Percentiles rank a stretch among this genome's conserved stretches.
Evolutionary conservation across 768 basidiomycete species (phyloP).

Genomic region (Pilatotrama ljubarskyi): DNA sequence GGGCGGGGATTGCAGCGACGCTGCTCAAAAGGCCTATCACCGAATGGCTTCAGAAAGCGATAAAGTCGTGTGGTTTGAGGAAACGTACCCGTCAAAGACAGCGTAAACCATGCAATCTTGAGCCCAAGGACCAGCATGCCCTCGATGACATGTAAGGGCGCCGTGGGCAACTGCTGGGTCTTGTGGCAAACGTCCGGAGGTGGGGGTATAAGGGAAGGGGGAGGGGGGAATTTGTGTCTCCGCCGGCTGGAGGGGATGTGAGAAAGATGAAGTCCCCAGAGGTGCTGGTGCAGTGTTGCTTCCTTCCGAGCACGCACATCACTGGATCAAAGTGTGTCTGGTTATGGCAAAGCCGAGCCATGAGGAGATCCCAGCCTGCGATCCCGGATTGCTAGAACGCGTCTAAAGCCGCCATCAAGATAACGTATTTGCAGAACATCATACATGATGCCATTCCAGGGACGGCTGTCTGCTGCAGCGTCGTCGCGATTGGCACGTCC

Average conservation of each 20-base stretch:
- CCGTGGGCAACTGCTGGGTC: conserved; percentile 8
- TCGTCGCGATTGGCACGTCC: conserved; percentile 3
- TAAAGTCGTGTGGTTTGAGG: background rate
- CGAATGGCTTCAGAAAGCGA: background rate
- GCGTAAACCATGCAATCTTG: conserved; percentile 57
- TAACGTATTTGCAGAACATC: conserved; percentile 11
- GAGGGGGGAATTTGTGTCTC: background rate
- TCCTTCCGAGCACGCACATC: conserved; percentile 10
- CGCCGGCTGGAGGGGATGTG: conserved; percentile 12
- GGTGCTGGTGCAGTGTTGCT: conserved; percentile 11
- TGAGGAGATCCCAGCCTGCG: conserved; percentile 1
- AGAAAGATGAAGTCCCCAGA: conserved; percentile 14
- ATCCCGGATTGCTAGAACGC: background rate
- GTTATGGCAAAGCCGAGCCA: conserved; percentile 5
- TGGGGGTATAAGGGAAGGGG: conserved; percentile 10
- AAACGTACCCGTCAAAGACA: conserved; percentile 52
- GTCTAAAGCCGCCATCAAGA: conserved; percentile 20
- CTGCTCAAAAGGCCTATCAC: conserved; percentile 50
- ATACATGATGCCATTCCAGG: conserved; percentile 14
- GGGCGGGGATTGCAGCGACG: conserved; percentile 48
- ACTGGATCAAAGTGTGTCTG: conserved; percentile 14
- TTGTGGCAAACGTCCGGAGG: background rate
- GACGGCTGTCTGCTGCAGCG: background rate
- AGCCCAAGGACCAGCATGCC: conserved; percentile 57
- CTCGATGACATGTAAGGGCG: conserved; percentile 10